These are phyloP conservation scores for Aspergillus unguis DNA, from an alignment of 2,329 filamentous ascomycete species.

Conservation along the genomic window DNA sequence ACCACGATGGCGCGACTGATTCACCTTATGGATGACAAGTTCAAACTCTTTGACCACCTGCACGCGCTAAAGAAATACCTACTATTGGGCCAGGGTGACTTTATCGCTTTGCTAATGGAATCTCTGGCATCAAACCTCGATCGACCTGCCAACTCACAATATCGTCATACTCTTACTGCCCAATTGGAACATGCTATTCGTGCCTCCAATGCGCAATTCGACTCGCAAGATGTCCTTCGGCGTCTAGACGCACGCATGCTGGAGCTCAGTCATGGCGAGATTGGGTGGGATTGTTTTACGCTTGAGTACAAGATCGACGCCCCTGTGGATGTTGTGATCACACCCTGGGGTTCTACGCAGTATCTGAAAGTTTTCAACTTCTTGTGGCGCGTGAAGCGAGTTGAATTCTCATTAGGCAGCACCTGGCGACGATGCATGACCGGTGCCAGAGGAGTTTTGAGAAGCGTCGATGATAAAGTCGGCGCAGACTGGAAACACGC, in stretches of 20 bases:
- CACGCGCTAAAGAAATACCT: slow-evolving; percentile 92
- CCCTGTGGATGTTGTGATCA: slow-evolving; percentile 94
- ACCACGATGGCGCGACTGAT: slow-evolving; percentile 95
- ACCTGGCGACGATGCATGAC: slow-evolving; percentile 97
- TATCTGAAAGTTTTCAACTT: slow-evolving; percentile 99
- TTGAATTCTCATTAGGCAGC: slow-evolving; percentile 86
- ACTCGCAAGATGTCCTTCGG: slow-evolving; percentile 84
- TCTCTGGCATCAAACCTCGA: slow-evolving; percentile 90
- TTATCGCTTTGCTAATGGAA: slow-evolving; percentile 96
- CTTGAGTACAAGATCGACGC: slow-evolving; percentile 98
- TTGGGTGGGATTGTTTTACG: slow-evolving; percentile 98
- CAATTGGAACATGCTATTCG: slow-evolving; percentile 96
- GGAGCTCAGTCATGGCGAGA: slow-evolving; percentile 91
- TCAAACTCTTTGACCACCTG: slow-evolving; percentile 89
- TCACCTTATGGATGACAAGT: slow-evolving; percentile 89
- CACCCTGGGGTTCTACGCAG: slow-evolving; percentile 89
- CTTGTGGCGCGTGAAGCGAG: slow-evolving; percentile 94
- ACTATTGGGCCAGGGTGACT: slow-evolving; percentile 90
- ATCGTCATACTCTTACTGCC: slow-evolving; percentile 93
- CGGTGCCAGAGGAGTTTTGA: slow-evolving; percentile 84
- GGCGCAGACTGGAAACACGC: slow-evolving; percentile 84
- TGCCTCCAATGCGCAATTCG: slow-evolving; percentile 94
- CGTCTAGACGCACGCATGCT: slow-evolving; percentile 97
- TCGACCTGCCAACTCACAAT: slow-evolving; percentile 92
- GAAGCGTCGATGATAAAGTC: slow-evolving; percentile 69